These are phyloP conservation scores for Aspergillus oerlinghausenensis DNA, from an alignment of 2,329 filamentous ascomycete genomes.

Conservation along the genomic window DNA sequence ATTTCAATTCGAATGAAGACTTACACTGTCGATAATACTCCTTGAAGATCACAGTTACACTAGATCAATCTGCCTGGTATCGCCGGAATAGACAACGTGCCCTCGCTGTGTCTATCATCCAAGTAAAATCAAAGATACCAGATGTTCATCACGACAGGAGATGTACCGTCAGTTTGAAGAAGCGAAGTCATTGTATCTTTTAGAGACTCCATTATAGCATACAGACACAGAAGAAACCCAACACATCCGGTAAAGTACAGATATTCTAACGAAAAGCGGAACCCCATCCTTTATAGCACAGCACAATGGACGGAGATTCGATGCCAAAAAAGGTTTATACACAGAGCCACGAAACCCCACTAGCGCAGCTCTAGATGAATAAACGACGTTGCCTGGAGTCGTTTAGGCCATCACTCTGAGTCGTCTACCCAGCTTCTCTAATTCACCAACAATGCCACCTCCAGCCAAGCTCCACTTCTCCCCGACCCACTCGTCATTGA, in stretches of 20 bases:
- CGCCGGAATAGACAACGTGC: no score
- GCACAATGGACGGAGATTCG: constrained; percentile 6
- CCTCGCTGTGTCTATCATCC: neutral
- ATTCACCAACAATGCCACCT: constrained; percentile 76
- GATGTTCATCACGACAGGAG: neutral
- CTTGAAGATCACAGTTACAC: no score
- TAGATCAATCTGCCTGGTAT: no score
- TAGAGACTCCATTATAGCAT: constrained; percentile 30
- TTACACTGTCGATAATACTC: neutral
- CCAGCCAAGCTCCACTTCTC: constrained; percentile 83
- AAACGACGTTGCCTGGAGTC: neutral
- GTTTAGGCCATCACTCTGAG: constrained; percentile 30
- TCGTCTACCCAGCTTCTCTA: constrained; percentile 63
- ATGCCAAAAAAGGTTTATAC: constrained; percentile 1
- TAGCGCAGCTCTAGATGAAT: neutral
- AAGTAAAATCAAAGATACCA: neutral
- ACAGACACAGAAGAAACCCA: constrained; percentile 23
- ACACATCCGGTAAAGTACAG: constrained; percentile 29
- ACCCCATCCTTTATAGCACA: constrained; percentile 22
- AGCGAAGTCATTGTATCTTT: constrained; percentile 1
- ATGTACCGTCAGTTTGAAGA: neutral
- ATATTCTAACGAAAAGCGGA: constrained; percentile 17
- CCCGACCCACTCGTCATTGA: constrained; percentile 67
- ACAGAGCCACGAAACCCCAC: neutral
- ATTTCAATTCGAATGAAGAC: neutral